Evolutionary conservation across 371 early-diverging fungal genomes (phyloP).

Genomic region (Haplosporangium sp.): DNA sequence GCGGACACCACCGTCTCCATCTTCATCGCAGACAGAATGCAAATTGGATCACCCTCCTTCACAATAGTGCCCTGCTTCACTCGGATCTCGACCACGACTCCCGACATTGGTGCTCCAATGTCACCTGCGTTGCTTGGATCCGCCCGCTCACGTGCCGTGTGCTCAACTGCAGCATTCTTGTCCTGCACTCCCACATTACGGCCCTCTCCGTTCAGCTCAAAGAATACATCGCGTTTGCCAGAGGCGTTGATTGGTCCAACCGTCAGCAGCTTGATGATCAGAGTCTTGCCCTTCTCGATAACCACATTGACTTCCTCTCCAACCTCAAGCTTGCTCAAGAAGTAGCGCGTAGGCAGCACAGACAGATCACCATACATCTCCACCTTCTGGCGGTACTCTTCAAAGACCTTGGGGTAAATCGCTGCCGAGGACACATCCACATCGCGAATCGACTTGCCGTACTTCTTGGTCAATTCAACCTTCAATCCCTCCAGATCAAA

Average conservation of each 20-base stretch:
- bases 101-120: constrained; percentile 96
- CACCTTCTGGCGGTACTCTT: constrained; percentile 81
- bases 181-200: constrained; percentile 84
- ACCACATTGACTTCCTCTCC: constrained; percentile 90
- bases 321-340: constrained; percentile 86
- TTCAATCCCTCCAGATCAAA: constrained; percentile 83
- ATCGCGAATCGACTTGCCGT: constrained; percentile 80
- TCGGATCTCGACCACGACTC: constrained; percentile 91
- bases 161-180: constrained; percentile 64
- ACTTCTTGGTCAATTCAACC: constrained; percentile 79
- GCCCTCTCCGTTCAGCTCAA: constrained; percentile 94
- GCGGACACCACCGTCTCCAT: constrained; percentile 96
- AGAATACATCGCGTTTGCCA: constrained; percentile 93
- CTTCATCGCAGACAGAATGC: constrained; percentile 95
- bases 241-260: constrained; percentile 83
- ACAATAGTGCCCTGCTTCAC: constrained; percentile 82
- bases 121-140: constrained; percentile 81
- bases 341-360: constrained; percentile 89
- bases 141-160: constrained; percentile 81
- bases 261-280: constrained; percentile 92
- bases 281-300: constrained; percentile 89
- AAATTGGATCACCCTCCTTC: constrained; percentile 91
- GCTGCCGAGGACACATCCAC: constrained; percentile 90
- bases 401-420: constrained; percentile 94
- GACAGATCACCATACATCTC: constrained; percentile 88